Evolutionary conservation across 2,329 filamentous ascomycete species (phyloP).

Genomic region (Cercospora sp.): DNA sequence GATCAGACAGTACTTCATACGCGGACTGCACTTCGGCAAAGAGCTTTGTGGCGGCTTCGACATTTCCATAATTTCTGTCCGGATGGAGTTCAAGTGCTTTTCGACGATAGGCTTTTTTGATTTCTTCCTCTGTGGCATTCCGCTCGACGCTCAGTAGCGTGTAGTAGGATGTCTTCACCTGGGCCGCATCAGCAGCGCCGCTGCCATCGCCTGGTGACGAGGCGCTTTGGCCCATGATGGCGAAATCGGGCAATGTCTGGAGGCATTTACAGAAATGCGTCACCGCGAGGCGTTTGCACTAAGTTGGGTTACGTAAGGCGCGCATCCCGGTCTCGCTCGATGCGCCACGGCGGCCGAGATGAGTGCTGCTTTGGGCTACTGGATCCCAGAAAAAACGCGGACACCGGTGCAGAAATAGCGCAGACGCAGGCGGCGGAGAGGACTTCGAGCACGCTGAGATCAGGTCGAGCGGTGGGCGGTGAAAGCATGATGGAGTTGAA

Average conservation of each 20-base stretch:
- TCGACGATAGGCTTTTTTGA: constrained; percentile 88
- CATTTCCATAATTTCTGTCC: constrained; percentile 86
- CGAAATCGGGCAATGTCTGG: neutral
- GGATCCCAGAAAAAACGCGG: neutral
- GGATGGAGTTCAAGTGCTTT: constrained; percentile 94
- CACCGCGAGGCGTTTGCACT: neutral
- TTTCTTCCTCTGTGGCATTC: constrained; percentile 79
- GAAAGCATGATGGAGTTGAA: neutral
- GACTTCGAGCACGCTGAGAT: neutral
- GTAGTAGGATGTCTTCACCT: constrained; percentile 76
- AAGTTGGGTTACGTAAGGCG: neutral
- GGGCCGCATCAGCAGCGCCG: constrained; percentile 27
- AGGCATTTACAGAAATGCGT: neutral
- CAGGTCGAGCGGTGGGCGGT: neutral
- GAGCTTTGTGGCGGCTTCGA: constrained; percentile 75
- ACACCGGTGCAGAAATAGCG: neutral
- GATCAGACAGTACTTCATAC: constrained; percentile 93
- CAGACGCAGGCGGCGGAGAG: no score
- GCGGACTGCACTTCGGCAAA: constrained; percentile 93
- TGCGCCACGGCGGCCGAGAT: neutral
- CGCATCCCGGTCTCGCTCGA: neutral
- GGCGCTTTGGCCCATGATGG: constrained; percentile 50
- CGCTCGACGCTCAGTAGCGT: constrained; percentile 74
- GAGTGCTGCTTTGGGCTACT: neutral
- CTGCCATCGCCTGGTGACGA: constrained; percentile 40